Conservation (phyloP, 1,284 basidiomycete species). For the Apiotrichum akiyoshidainum region DNA sequence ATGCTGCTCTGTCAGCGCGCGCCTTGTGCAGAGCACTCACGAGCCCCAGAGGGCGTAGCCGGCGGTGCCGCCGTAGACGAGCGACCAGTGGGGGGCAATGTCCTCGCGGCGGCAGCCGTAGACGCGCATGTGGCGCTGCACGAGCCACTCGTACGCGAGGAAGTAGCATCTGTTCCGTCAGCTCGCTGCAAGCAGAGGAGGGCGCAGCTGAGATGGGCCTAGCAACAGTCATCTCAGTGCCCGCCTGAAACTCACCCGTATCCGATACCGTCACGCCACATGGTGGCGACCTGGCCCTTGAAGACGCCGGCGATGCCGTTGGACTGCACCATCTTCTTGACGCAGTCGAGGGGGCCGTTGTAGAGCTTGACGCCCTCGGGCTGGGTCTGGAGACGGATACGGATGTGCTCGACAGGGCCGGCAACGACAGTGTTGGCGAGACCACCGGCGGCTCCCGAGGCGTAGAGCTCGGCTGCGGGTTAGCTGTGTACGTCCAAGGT, state of each 20-base stretch:
- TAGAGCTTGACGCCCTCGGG: constrained; percentile 67
- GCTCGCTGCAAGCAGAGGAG: too few species aligned
- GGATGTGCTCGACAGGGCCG: constrained; percentile 94
- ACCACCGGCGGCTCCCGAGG: constrained; percentile 78
- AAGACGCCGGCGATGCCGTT: constrained; percentile 79
- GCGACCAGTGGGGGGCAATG: constrained; percentile 69
- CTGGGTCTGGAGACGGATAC: constrained; percentile 91
- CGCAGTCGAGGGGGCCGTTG: constrained; percentile 79
- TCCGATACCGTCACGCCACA: constrained; percentile 78
- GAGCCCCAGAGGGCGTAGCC: constrained; percentile 51
- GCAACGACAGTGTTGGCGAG: constrained; percentile 88
- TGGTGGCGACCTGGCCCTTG: constrained; percentile 88
- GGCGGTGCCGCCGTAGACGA: constrained; percentile 79
- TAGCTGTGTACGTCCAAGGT: background rate
- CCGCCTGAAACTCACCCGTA: constrained; percentile 57
- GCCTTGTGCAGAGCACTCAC: too few species aligned
- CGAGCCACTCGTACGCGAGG: constrained; percentile 85
- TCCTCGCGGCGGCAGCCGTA: constrained; percentile 70
- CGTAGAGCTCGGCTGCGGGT: constrained; percentile 62
- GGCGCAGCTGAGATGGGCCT: too few species aligned
- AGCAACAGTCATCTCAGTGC: too few species aligned
- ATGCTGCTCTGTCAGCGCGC: constrained; percentile 60
- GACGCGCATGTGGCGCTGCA: constrained; percentile 73
- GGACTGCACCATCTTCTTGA: constrained; percentile 67
- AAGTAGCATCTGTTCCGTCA: constrained; percentile 65